phyloP scores from a whole-genome alignment of 1,284 basidiomycete species.

The Gomphus sp. region DNA sequence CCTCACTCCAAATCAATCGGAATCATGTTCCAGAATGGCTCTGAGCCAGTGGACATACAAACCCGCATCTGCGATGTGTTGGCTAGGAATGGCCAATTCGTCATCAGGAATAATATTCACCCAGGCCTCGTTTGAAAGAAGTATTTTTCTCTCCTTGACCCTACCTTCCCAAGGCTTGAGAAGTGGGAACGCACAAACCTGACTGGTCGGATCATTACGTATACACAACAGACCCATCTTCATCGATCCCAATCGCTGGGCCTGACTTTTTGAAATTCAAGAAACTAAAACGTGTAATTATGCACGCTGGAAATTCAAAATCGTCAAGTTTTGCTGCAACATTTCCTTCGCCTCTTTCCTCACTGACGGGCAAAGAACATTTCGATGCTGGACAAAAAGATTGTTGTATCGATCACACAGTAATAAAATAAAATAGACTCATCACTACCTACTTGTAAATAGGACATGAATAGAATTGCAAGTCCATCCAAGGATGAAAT shows the following conservation, averaged over 20 bases:
- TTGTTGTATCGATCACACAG: conserved; percentile 31
- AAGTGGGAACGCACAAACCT: conserved; percentile 21
- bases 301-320: conserved; percentile 24
- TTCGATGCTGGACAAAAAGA: conserved; percentile 31
- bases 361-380: conserved; percentile 24
- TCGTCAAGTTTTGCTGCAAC: conserved; percentile 25
- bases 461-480: background rate
- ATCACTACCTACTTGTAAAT: too few species aligned
- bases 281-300: conserved; percentile 31
- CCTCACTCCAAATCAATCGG: conserved; percentile 22
- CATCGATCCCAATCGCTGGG: conserved; percentile 24
- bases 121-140: conserved; percentile 20
- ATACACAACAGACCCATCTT: conserved; percentile 30
- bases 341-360: too few species aligned
- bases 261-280: conserved; percentile 26
- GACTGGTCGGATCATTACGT: conserved; percentile 20
- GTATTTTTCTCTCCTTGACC: conserved; percentile 29
- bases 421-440: conserved; percentile 28
- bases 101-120: too few species aligned
- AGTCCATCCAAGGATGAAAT: conserved; percentile 20
- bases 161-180: conserved; percentile 30
- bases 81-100: background rate
- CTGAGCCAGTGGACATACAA: conserved; percentile 31
- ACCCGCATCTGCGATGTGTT: conserved; percentile 13
- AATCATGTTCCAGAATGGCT: conserved; percentile 31